Percentiles rank a stretch among this genome's conserved stretches.
These are phyloP conservation scores for Ganoderma resinaceum DNA, from an alignment of 1,284 basidiomycete genomes.

Conservation along the genomic window DNA sequence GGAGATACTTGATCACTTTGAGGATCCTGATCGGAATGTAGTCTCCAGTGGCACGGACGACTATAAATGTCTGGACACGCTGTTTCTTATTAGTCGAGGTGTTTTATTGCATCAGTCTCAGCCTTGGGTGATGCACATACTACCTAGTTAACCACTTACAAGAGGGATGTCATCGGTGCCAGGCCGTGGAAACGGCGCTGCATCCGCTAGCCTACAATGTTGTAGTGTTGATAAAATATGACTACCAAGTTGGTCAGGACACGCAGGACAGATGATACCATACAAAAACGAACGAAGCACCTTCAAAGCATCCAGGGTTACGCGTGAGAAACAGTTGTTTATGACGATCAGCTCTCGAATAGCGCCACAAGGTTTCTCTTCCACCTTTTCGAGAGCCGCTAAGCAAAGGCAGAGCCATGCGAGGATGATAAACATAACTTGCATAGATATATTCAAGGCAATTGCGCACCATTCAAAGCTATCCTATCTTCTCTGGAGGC, in stretches of 20 bases:
- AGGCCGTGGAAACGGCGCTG: slow-evolving; percentile 35
- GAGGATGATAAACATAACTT: not conserved
- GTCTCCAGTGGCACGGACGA: slow-evolving; percentile 36
- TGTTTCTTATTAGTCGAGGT: slow-evolving; percentile 33
- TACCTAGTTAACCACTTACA: slow-evolving; percentile 38
- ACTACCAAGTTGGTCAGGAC: slow-evolving; percentile 19
- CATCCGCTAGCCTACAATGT: slow-evolving; percentile 33
- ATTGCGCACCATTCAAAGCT: too few relatives aligned
- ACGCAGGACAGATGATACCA: not conserved
- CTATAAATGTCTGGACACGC: slow-evolving; percentile 13
- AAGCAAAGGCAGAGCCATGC: too few relatives aligned
- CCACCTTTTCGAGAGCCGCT: slow-evolving; percentile 30
- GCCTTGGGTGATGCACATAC: not conserved
- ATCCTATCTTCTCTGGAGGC: too few relatives aligned
- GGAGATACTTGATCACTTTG: slow-evolving; percentile 35
- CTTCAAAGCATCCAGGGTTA: slow-evolving; percentile 42
- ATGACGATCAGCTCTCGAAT: slow-evolving; percentile 12
- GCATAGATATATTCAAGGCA: too few relatives aligned
- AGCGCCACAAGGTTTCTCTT: slow-evolving; percentile 19
- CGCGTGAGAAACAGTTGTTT: slow-evolving; percentile 36
- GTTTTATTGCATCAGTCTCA: not conserved
- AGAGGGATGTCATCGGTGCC: slow-evolving; percentile 39
- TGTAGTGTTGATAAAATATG: slow-evolving; percentile 41
- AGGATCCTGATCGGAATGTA: slow-evolving; percentile 36
- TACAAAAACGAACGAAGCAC: slow-evolving; percentile 20